phyloP scores from a whole-genome alignment of 805 yeast genomes.

The Myxozyma neotropica region DNA sequence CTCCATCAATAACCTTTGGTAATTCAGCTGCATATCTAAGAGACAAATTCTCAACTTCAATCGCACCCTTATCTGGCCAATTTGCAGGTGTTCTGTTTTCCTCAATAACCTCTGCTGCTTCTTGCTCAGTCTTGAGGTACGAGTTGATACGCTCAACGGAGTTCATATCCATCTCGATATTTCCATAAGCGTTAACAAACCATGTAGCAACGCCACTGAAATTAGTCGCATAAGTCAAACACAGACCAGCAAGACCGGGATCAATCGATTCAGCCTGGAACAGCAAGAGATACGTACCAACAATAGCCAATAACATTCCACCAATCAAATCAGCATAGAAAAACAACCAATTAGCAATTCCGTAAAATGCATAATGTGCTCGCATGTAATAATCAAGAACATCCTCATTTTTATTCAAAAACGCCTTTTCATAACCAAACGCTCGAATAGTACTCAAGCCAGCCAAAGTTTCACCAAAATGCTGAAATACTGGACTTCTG shows the following conservation, averaged over 20 bases:
- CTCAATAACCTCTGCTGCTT: conserved; percentile 68
- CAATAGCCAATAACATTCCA: conserved; percentile 67
- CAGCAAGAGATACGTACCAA: conserved; percentile 77
- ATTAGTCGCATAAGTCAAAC: conserved; percentile 85
- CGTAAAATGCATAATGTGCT: conserved; percentile 93
- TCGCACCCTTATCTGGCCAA: conserved; percentile 89
- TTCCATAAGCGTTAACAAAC: conserved; percentile 87
- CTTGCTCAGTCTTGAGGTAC: conserved; percentile 77
- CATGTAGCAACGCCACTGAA: conserved; percentile 87
- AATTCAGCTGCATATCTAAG: conserved; percentile 83
- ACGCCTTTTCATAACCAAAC: conserved; percentile 85
- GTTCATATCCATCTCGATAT: conserved; percentile 93
- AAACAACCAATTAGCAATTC: conserved; percentile 89
- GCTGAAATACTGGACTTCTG: conserved; percentile 94
- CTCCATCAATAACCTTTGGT: conserved; percentile 85
- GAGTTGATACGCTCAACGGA: conserved; percentile 93
- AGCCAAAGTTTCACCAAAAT: conserved; percentile 86
- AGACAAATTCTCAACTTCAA: conserved; percentile 73
- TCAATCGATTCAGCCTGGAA: conserved; percentile 66
- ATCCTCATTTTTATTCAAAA: conserved; percentile 73
- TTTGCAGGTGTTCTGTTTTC: conserved; percentile 64
- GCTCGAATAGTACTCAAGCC: conserved; percentile 96
- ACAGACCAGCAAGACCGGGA: conserved; percentile 94
- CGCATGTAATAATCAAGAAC: conserved; percentile 80
- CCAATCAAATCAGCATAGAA: conserved; percentile 83